Evolutionary conservation across 306 rosid species (phyloP).

Genomic region (Urtica urens): DNA sequence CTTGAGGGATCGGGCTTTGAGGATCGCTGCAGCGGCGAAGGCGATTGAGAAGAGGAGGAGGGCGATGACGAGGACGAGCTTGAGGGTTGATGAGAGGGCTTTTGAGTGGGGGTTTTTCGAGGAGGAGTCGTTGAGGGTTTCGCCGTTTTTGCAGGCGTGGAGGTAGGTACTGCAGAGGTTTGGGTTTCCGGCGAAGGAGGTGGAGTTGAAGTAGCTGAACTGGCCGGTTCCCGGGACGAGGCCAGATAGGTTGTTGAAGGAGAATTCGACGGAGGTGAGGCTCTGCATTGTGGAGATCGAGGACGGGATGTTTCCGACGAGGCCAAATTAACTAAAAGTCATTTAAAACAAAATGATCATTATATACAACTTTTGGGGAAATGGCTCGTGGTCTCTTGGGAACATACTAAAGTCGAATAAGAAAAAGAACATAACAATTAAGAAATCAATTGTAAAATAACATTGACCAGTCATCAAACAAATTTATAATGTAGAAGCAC

Average conservation of each 20-base stretch:
- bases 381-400: too few species aligned
- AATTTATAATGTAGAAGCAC: too few species aligned
- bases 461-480: too few species aligned
- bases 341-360: too few species aligned
- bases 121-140: constrained; percentile 29
- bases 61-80: constrained; percentile 63
- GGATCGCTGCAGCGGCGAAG: constrained; percentile 64
- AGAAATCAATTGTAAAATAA: too few species aligned
- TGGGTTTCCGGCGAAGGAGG: constrained; percentile 75
- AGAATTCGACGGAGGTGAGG: constrained; percentile 83
- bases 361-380: too few species aligned
- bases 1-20: constrained; percentile 80
- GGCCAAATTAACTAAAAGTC: too few species aligned
- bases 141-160: constrained; percentile 75
- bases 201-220: constrained; percentile 89
- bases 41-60: constrained; percentile 66
- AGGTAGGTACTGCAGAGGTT: constrained; percentile 84
- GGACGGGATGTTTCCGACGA: constrained; percentile 64
- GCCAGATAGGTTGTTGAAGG: constrained; percentile 89
- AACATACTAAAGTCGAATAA: too few species aligned
- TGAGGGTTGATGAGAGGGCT: constrained; percentile 64
- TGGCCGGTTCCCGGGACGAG: constrained; percentile 95
- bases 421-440: too few species aligned
- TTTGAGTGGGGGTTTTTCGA: constrained; percentile 26
- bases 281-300: constrained; percentile 84